Conservation (phyloP, 2,329 filamentous ascomycete genomes). For the Ophiostoma sp. region DNA sequence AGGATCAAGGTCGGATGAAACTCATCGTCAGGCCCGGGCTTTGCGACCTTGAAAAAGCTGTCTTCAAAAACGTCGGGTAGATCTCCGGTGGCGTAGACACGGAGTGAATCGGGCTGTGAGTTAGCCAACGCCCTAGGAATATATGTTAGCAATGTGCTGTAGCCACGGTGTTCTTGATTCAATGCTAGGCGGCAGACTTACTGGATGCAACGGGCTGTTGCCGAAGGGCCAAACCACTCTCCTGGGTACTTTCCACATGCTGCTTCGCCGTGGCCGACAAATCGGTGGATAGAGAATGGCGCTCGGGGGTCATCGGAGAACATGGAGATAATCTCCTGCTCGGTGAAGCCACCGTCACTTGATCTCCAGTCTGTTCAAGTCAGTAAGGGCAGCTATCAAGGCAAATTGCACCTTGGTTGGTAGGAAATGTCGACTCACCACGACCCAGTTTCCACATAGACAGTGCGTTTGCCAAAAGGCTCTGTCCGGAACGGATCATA, state of each 20-base stretch:
- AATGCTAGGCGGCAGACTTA: slow-evolving; percentile 41
- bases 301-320: slow-evolving; percentile 85
- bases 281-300: slow-evolving; percentile 91
- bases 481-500: slow-evolving; percentile 96
- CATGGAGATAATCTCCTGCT: slow-evolving; percentile 66
- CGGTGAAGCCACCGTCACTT: slow-evolving; percentile 51
- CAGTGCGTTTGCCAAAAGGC: slow-evolving; percentile 81
- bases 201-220: slow-evolving; percentile 91
- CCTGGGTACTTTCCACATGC: slow-evolving; percentile 92
- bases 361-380: slow-evolving; percentile 63
- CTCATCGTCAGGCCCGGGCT: slow-evolving; percentile 52
- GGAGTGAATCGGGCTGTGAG: slow-evolving; percentile 57
- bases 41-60: slow-evolving; percentile 72
- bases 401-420: neutral
- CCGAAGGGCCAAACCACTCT: slow-evolving; percentile 98
- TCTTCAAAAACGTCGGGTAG: slow-evolving; percentile 92
- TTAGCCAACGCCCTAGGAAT: slow-evolving; percentile 64
- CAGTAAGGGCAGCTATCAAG: neutral
- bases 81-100: slow-evolving; percentile 85
- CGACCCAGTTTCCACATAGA: slow-evolving; percentile 67
- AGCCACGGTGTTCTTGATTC: neutral
- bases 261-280: slow-evolving; percentile 79
- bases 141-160: slow-evolving; percentile 10
- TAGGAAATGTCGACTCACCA: slow-evolving; percentile 48
- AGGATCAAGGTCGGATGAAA: slow-evolving; percentile 86